Conservation (phyloP, 1,284 basidiomycete species). For the Rhodotorula sp. region DNA sequence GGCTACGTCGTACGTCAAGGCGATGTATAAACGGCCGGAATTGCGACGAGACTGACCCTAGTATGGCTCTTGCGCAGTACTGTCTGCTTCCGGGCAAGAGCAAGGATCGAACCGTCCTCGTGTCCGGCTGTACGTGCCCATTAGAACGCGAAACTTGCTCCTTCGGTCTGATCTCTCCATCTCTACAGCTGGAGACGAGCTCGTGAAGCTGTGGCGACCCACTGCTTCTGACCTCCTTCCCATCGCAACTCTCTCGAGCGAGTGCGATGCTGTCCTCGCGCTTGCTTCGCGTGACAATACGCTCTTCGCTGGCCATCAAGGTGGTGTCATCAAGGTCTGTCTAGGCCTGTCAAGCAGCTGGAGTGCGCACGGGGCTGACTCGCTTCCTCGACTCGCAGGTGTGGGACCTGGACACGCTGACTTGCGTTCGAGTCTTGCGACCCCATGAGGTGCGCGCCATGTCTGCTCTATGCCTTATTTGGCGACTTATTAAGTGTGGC, state of each 20-base stretch:
- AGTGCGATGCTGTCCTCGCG: conserved; percentile 65
- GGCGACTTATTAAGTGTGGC: not conserved
- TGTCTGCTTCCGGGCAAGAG: conserved; percentile 65
- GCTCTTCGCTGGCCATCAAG: conserved; percentile 89
- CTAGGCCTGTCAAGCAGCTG: not conserved
- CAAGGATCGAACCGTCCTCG: conserved; percentile 60
- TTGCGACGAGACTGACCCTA: not conserved
- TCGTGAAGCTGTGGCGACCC: conserved; percentile 50
- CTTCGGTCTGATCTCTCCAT: not conserved
- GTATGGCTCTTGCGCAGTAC: conserved; percentile 54
- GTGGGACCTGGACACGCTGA: conserved; percentile 85
- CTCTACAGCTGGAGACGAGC: conserved; percentile 49
- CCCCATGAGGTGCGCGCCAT: conserved; percentile 66
- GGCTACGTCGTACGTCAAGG: conserved; percentile 66
- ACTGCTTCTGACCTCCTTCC: conserved; percentile 22
- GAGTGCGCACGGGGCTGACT: not conserved
- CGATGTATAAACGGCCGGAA: not conserved
- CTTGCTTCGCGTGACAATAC: conserved; percentile 74
- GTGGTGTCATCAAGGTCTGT: conserved; percentile 70
- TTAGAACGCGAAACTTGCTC: not conserved
- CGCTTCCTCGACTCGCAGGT: conserved; percentile 56
- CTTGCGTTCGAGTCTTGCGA: conserved; percentile 79
- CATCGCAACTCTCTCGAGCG: conserved; percentile 47
- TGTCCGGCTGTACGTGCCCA: conserved; percentile 60
- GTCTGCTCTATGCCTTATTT: not conserved